Conservation (phyloP, 768 basidiomycete genomes). For the Tephrocybe sp. region DNA sequence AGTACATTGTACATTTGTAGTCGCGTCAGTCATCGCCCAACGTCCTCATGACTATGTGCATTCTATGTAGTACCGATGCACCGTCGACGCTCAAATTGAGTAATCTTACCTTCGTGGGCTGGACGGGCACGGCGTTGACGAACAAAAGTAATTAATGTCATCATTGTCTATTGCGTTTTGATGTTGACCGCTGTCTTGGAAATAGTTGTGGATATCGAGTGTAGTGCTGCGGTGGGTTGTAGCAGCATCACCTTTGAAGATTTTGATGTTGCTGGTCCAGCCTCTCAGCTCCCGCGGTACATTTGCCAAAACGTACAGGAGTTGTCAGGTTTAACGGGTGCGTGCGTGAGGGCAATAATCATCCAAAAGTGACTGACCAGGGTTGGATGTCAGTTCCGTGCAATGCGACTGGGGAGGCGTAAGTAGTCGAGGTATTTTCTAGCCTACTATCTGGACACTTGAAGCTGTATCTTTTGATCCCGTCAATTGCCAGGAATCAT, state of each 20-base stretch:
- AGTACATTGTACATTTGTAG: conserved; percentile 5
- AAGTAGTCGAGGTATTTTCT: not conserved
- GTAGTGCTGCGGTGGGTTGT: conserved; percentile 49
- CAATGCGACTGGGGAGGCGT: conserved; percentile 19
- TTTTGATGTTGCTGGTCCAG: conserved; percentile 39
- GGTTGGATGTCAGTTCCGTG: conserved; percentile 22
- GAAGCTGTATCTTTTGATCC: not conserved
- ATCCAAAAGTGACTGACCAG: conserved; percentile 1
- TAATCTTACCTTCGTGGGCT: conserved; percentile 44
- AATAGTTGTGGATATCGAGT: conserved; percentile 50
- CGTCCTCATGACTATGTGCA: not conserved
- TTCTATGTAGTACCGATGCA: conserved; percentile 42
- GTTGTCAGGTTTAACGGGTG: conserved; percentile 34
- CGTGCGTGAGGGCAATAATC: conserved; percentile 8
- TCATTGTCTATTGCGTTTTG: not conserved
- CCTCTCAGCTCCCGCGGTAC: conserved; percentile 32
- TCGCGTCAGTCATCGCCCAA: too few relatives aligned
- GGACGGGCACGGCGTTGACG: conserved; percentile 45
- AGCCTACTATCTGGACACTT: not conserved
- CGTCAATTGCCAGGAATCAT: not conserved
- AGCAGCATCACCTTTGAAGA: conserved; percentile 39
- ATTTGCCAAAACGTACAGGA: conserved; percentile 49
- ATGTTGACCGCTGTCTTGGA: conserved; percentile 1
- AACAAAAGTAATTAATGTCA: conserved; percentile 32
- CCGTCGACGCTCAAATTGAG: conserved; percentile 50